Evolutionary conservation across 805 yeast species (phyloP).

Genomic region (Cyberlindnera sargentensis): DNA sequence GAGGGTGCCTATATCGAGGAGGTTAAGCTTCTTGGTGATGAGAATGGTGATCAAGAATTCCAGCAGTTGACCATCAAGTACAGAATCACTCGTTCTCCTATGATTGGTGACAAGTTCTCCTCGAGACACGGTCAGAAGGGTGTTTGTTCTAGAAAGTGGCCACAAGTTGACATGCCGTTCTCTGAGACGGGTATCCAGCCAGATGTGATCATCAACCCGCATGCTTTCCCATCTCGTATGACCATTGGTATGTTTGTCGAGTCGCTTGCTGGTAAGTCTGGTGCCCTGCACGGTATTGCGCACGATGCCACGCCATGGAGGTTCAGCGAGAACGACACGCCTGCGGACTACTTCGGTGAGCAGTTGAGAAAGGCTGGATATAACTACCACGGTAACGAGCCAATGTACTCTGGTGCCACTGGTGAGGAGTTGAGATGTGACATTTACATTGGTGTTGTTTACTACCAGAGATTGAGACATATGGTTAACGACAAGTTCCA

Average conservation of each 20-base stretch:
- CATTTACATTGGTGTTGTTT: slow-evolving; percentile 94
- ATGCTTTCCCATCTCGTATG: slow-evolving; percentile 99
- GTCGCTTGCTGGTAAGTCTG: slow-evolving; percentile 97
- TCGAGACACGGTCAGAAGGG: slow-evolving; percentile 98
- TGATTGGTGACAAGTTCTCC: slow-evolving; percentile 96
- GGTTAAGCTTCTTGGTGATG: slow-evolving; percentile 88
- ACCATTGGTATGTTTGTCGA: slow-evolving; percentile 99
- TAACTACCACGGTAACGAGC: slow-evolving; percentile 97
- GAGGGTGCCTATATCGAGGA: slow-evolving; percentile 96
- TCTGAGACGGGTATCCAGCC: slow-evolving; percentile 95
- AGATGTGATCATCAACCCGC: slow-evolving; percentile 96
- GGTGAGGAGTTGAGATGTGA: slow-evolving; percentile 97
- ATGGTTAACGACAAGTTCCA: slow-evolving; percentile 99
- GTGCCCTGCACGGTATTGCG: slow-evolving; percentile 95
- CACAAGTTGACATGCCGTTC: slow-evolving; percentile 94
- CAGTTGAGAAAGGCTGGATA: slow-evolving; percentile 84
- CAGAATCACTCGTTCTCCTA: slow-evolving; percentile 85
- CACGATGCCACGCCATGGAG: slow-evolving; percentile 98
- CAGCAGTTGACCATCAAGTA: slow-evolving; percentile 84
- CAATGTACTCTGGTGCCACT: slow-evolving; percentile 97
- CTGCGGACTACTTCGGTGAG: slow-evolving; percentile 96
- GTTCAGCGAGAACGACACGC: slow-evolving; percentile 86
- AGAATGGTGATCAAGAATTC: slow-evolving; percentile 62
- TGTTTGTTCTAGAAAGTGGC: slow-evolving; percentile 98
- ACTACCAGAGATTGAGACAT: slow-evolving; percentile 96